Base-by-base conservation (phyloP, 2,329 filamentous ascomycete genomes). In the Tolypocladium sp. region DNA sequence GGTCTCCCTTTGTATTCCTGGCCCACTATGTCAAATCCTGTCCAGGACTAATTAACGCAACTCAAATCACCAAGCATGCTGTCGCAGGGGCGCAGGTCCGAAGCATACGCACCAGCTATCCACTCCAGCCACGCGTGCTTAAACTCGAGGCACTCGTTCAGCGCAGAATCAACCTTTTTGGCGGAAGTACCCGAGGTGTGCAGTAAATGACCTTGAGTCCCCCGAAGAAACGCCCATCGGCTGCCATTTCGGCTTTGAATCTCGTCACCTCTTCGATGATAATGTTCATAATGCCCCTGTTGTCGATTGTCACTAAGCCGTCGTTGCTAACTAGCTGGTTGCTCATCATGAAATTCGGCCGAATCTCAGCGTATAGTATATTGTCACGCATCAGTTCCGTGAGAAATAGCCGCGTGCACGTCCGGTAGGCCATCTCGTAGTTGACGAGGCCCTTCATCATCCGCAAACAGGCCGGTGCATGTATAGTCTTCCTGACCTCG, bases 381-480 rank as follows among this genome's bases (percentile, higher is more conserved):
- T 83, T 83, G 66, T 90, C 86, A 7, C 75, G 66, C 25, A 84
- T 79, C 69, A 90, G 85, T 60, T 84, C 81, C 59, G 85, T 74
- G 12, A 89, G 81, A 25, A 82, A 84, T 3, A 74, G 69, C 12
- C 76, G 73, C 2, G 86, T 87, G 64, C 90, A 90, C 69, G 73
- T 76, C 54, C 76, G 74, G 66, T 85, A 89, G 4, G 85, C 84
- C 3, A 75, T 77, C 67, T 84, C 80, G 64, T 89, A 89, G 67
- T 87, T 87, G 65, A 89, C 81, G 0, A 90, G 74, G 0, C 87
- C 87, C 67, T 90, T 90, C 79, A 90, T 88, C 75, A 87, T 87
- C 55, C 85, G 79, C 4, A n/a, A n/a, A n/a, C n/a, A n/a, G n/a
- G n/a, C n/a, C n/a, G n/a, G n/a, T n/a, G n/a, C n/a, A n/a, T n/a